Evolutionary conservation across 306 rosid genomes (phyloP).

Genomic region (Vicia sativa): DNA sequence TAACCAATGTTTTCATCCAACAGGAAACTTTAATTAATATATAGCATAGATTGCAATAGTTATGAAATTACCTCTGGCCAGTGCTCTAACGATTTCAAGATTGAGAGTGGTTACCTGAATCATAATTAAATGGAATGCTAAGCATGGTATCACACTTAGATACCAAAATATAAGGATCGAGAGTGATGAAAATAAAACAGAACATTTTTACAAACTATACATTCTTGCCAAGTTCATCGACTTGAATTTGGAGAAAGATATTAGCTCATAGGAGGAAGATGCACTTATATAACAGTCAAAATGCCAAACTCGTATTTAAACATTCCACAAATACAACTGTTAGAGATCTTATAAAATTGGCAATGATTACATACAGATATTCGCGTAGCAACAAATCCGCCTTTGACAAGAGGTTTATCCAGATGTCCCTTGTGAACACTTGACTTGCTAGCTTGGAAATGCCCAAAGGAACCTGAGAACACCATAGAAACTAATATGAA

Average conservation of each 20-base stretch:
- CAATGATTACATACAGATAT: slow-evolving; percentile 69
- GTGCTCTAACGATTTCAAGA: slow-evolving; percentile 90
- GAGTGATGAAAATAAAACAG: background rate
- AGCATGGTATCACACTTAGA: slow-evolving; percentile 1
- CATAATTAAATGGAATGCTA: slow-evolving; percentile 34
- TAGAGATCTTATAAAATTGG: slow-evolving; percentile 13
- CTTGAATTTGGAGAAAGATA: slow-evolving; percentile 8
- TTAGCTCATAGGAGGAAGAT: background rate
- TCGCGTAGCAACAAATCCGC: slow-evolving; percentile 94
- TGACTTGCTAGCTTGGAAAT: slow-evolving; percentile 95
- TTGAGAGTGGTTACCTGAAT: slow-evolving; percentile 90
- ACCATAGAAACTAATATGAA: slow-evolving; percentile 33
- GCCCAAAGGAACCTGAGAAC: slow-evolving; percentile 90
- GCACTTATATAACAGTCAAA: slow-evolving; percentile 17
- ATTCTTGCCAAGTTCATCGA: background rate
- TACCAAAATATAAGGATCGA: background rate
- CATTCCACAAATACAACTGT: slow-evolving; percentile 8
- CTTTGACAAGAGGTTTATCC: slow-evolving; percentile 80
- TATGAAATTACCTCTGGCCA: slow-evolving; percentile 73
- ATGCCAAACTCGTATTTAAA: background rate
- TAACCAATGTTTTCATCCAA: no score
- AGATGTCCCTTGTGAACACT: slow-evolving; percentile 93
- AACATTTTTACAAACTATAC: background rate
- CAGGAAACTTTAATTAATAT: no score
- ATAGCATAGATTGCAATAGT: slow-evolving; percentile 23